phyloP scores from a whole-genome alignment of 495 filamentous ascomycete genomes.

The Aspergillus sparsus region DNA sequence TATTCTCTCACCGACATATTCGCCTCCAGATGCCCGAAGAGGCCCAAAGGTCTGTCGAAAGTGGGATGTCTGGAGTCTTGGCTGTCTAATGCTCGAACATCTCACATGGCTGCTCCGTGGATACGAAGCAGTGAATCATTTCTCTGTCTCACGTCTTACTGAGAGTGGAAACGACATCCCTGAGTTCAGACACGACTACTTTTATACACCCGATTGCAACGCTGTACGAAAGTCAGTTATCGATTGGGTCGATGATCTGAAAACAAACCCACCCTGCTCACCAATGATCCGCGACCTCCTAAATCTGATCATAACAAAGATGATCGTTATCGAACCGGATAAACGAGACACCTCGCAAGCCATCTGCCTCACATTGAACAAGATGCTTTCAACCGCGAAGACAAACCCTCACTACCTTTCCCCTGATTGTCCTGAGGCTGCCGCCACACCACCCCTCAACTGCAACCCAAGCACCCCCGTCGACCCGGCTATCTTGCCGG shows the following conservation, averaged over 20 bases:
- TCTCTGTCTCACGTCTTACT: conserved; percentile 1
- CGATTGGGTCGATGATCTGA: conserved; percentile 11
- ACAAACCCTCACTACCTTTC: conserved; percentile 1
- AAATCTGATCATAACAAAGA: conserved; percentile 16
- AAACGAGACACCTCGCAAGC: conserved; percentile 3
- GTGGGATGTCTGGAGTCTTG: conserved; percentile 51
- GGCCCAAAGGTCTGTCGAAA: conserved; percentile 35
- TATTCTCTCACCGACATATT: conserved; percentile 29
- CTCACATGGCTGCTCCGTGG: conserved; percentile 21
- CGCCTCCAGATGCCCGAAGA: conserved; percentile 43
- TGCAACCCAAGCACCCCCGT: no score
- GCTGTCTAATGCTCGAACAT: conserved; percentile 49
- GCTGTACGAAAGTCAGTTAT: conserved; percentile 4
- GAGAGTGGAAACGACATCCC: neutral
- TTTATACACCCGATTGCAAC: conserved; percentile 7
- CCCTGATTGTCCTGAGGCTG: no score
- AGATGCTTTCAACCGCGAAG: conserved; percentile 3
- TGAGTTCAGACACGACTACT: conserved; percentile 7
- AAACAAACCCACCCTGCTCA: conserved; percentile 3
- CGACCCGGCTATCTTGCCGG: no score
- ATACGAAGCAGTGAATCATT: conserved; percentile 8
- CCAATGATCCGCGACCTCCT: conserved; percentile 10
- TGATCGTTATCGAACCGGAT: conserved; percentile 18
- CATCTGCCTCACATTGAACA: neutral
- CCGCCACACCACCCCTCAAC: no score